Evolutionary conservation across 2,329 filamentous ascomycete species (phyloP), one percentile per base, ranked within the genome.

Genomic region (Eutypella sp.): DNA sequence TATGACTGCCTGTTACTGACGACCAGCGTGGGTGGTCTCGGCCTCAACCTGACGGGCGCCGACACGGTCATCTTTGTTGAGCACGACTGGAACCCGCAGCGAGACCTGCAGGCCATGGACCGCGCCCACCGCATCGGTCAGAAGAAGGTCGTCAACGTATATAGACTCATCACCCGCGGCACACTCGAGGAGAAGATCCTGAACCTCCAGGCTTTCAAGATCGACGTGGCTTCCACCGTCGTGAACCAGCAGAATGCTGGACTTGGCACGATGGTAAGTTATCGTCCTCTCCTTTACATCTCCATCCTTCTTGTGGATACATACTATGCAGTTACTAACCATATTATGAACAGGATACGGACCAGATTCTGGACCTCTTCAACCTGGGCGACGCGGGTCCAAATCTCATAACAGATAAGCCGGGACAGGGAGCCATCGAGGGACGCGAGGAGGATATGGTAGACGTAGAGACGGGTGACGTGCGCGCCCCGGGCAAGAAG

Each of bases 121-220:
- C 89, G 93, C 49, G 93, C 93, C 8, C 93, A 99, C 74, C 85
- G 93, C 57, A 97, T 99, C 59, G 93, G 93, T 2, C 93, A 99
- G 73, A 99, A 99, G 82, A 99, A 97, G 79, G 93, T 97, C 31
- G 93, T 99, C 57, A 99, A 99, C 62, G 93, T 99, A 15, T 99
- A 99, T 68, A 89, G 93, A 20, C 78, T 99, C 54, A 93, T 99
- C 59, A 99, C 93, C 5, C 81, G 93, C 55, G 93, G 93, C 51
- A 99, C 95, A 2, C 72, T 99, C 41, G 93, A 99, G 68, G 93
- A 99, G 74, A 99, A 99, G 80, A 99, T 99, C 62, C 73, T 99
- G 60, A 95, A 87, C 62, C 83, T 99, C 46, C 93, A 99, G 81
- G 86, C 93, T 42, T 99, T 99, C 84, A 99, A 99, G 76, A 96